Evolutionary conservation across 805 yeast genomes (phyloP).

Genomic region (Starmerella powellii): DNA sequence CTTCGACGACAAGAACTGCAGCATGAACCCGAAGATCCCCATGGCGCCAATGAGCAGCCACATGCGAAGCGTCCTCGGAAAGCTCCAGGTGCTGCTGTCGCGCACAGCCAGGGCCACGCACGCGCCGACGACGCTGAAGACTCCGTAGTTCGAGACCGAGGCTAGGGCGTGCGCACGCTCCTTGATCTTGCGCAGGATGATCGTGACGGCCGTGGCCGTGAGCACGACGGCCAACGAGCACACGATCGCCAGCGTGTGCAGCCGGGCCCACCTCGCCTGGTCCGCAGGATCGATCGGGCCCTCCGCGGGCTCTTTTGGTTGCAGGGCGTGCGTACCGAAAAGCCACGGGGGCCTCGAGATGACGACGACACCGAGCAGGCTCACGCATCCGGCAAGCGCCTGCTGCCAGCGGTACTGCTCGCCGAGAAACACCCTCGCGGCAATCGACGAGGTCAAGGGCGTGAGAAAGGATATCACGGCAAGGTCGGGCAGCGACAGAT

Average conservation of each 20-base stretch:
- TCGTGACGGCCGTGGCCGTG: constrained; percentile 17
- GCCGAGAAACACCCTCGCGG: constrained; percentile 54
- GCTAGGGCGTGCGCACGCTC: constrained; percentile 66
- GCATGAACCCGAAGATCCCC: constrained; percentile 69
- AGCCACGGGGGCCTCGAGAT: constrained; percentile 72
- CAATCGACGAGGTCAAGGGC: constrained; percentile 63
- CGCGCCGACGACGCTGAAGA: constrained; percentile 46
- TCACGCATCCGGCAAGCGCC: constrained; percentile 52
- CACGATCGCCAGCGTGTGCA: constrained; percentile 38
- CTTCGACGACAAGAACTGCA: constrained; percentile 67
- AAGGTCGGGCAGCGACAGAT: constrained; percentile 68
- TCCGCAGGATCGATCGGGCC: constrained; percentile 20
- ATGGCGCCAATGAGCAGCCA: constrained; percentile 52
- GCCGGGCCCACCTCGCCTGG: background rate
- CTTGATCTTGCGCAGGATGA: constrained; percentile 58
- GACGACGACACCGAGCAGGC: constrained; percentile 63
- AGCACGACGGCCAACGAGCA: constrained; percentile 38
- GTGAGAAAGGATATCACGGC: constrained; percentile 65
- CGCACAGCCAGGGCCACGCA: constrained; percentile 29
- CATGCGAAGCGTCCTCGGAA: constrained; percentile 10
- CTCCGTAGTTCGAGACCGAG: constrained; percentile 66
- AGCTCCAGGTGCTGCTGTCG: constrained; percentile 1
- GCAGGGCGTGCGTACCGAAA: constrained; percentile 35
- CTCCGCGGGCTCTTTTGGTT: background rate
- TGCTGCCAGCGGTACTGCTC: constrained; percentile 59